Conservation (phyloP, 257 asterid species). For the Apocynum venetum region DNA sequence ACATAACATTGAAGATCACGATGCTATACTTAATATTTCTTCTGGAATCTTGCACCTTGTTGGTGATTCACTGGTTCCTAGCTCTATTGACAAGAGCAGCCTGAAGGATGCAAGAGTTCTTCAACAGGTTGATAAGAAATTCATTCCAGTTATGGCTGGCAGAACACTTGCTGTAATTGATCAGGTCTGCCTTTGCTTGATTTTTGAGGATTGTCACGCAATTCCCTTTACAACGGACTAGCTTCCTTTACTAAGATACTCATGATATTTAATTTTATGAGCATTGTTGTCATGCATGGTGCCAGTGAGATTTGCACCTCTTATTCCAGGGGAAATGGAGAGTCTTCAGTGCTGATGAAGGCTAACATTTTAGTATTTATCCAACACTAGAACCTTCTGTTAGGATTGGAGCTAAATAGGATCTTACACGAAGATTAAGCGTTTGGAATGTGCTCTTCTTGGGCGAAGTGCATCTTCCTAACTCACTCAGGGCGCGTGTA, state of each 20-base stretch:
- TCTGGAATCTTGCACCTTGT: conserved; percentile 60
- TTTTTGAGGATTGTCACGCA: background rate
- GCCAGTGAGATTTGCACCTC: background rate
- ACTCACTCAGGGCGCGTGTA: background rate
- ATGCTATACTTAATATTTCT: conserved; percentile 57
- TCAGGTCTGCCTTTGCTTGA: conserved; percentile 49
- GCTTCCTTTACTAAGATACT: background rate
- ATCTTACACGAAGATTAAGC: background rate
- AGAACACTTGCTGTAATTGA: conserved; percentile 72
- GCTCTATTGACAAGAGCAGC: conserved; percentile 63
- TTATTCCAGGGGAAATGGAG: background rate
- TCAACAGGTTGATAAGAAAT: conserved; percentile 90
- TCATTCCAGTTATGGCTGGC: conserved; percentile 82
- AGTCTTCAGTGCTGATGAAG: background rate
- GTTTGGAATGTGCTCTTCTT: background rate
- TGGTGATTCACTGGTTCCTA: conserved; percentile 67
- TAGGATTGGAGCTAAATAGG: background rate
- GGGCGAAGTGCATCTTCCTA: background rate
- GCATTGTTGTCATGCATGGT: background rate
- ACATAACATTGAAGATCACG: conserved; percentile 34
- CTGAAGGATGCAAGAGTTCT: conserved; percentile 80
- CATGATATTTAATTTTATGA: background rate
- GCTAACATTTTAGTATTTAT: background rate
- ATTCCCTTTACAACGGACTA: conserved; percentile 1
- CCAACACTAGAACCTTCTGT: background rate